Evolutionary conservation across 2,329 filamentous ascomycete genomes (phyloP), one percentile per base, ranked within the genome.

Genomic region (Meredithiella fracta): DNA sequence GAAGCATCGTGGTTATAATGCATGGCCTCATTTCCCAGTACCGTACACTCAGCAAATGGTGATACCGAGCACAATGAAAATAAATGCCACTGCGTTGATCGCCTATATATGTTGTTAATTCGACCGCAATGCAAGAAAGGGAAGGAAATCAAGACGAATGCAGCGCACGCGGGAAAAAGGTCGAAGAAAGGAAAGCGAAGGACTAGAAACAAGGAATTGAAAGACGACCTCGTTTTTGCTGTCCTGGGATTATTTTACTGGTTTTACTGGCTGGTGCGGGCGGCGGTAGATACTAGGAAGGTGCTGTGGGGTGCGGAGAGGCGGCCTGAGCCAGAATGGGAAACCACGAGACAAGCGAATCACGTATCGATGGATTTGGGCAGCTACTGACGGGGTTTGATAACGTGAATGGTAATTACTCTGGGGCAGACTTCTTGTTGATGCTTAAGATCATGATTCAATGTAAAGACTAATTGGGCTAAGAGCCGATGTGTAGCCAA

Each of bases 1-100:
- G 47, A 20, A 58, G 54, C 57, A 59, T 59, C 57, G 51, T 56
- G 57, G 37, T 54, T 42, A 54, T 59, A 44, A 47, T 56, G 57
- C 57, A 59, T 59, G 53, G 53, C 53, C 57, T 55, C 40, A 52
- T 22, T 40, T 49, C 44, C 23, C 17, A 49, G 44, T 49, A 49
- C 29, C 29, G 5, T 49, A 31, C 20, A 31, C 14, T 49, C 17
- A 23, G 20, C 40, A 38, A 47, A 47, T 23, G 26, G 34, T 17
- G 54, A 40, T 17, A 51, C 26, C n/a, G 20, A 50, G 25, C 14
- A 20, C 26, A 47, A 47, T 3, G 29, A 29, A 23, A 17, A 40
- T 26, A n/a, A 47, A 23, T 29, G 15, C 40, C 15, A 38, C 15
- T 8, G 40, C 8, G 40, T 44, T n/a, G 40, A 44, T 44, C 40